Conservation (phyloP, 2,329 filamentous ascomycete genomes). For the Penicillium corylophilum region DNA sequence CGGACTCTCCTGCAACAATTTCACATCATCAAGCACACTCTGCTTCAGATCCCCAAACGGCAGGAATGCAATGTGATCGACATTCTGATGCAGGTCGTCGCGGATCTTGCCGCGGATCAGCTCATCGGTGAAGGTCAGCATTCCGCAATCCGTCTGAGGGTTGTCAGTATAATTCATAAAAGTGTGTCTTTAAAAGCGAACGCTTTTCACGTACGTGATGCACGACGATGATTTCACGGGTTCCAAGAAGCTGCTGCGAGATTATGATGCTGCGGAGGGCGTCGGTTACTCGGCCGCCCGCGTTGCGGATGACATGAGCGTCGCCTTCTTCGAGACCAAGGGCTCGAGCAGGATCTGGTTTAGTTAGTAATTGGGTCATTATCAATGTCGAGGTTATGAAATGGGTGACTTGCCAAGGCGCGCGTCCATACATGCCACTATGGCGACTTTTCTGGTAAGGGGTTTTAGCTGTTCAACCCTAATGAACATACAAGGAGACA, state of each 20-base stretch:
- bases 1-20: constrained; percentile 57
- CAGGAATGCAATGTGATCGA: constrained; percentile 59
- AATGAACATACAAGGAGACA: background rate
- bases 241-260: constrained; percentile 75
- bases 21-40: constrained; percentile 64
- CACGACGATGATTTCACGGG: constrained; percentile 70
- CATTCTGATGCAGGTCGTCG: constrained; percentile 48
- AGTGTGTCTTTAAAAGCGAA: too few relatives aligned
- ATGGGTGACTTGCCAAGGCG: constrained; percentile 42
- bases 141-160: constrained; percentile 63
- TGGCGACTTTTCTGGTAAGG: constrained; percentile 20
- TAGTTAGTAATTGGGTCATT: background rate
- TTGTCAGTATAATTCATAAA: background rate
- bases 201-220: constrained; percentile 26
- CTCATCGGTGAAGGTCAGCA: constrained; percentile 64
- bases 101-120: constrained; percentile 63
- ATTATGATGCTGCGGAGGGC: constrained; percentile 73
- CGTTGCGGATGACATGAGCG: constrained; percentile 76
- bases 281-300: constrained; percentile 65
- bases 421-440: constrained; percentile 81
- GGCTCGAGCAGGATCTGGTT: constrained; percentile 62
- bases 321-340: constrained; percentile 72
- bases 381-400: background rate
- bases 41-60: constrained; percentile 62
- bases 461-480: background rate